Conservation (phyloP, 2,329 filamentous ascomycete species). For the Neophaeococcomyces aloes region DNA sequence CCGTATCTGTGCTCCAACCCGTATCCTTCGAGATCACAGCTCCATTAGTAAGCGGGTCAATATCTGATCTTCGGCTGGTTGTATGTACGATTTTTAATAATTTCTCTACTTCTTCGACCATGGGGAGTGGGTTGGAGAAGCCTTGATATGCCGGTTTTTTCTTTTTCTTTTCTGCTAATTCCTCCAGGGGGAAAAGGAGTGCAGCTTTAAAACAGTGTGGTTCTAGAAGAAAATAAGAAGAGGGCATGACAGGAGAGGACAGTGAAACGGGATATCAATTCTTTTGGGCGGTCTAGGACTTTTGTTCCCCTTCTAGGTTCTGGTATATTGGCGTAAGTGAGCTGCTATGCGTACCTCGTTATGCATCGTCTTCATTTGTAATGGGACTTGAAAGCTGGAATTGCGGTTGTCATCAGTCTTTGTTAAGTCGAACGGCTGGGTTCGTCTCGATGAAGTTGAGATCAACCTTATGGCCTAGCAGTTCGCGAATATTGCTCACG, state of each 20-base stretch:
- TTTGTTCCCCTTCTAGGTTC: constrained; percentile 8
- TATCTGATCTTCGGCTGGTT: constrained; percentile 30
- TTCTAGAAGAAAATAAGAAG: constrained; percentile 9
- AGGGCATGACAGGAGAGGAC: not conserved
- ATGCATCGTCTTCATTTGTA: not conserved
- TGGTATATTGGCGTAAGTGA: too few species aligned
- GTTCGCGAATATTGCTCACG: constrained; percentile 80
- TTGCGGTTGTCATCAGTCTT: constrained; percentile 48
- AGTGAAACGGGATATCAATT: constrained; percentile 18
- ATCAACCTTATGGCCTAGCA: constrained; percentile 92
- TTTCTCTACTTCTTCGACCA: constrained; percentile 37
- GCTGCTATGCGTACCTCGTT: too few species aligned
- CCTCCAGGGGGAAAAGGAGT: too few species aligned
- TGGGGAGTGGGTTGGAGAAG: constrained; percentile 31
- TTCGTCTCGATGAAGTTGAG: constrained; percentile 85
- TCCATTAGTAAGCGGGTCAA: constrained; percentile 50
- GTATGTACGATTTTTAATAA: constrained; percentile 22
- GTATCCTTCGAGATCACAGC: constrained; percentile 50
- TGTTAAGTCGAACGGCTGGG: constrained; percentile 80
- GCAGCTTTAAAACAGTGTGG: too few species aligned
- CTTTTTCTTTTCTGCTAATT: too few species aligned
- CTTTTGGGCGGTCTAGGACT: constrained; percentile 13
- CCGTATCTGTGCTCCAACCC: constrained; percentile 59
- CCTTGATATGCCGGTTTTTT: constrained; percentile 36
- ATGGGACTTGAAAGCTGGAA: not conserved